Base-by-base conservation (phyloP, 2,329 filamentous ascomycete genomes). In the Nothomitra cinnamomea region DNA sequence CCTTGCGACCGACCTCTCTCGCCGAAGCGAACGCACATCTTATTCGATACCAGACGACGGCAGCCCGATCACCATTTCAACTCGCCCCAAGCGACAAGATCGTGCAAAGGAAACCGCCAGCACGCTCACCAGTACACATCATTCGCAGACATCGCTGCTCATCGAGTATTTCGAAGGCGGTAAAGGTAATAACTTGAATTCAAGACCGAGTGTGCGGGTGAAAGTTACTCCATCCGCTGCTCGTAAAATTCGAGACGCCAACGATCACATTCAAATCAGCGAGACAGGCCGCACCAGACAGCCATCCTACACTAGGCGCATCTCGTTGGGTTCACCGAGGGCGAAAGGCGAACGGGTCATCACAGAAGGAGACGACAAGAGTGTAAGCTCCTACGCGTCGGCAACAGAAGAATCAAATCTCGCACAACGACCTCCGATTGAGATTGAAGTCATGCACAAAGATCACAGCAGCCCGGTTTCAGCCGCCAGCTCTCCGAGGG, bases 151-250 rank as follows among this genome's bases (percentile, higher is more conserved):
- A 38, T 94, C 87, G 54, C 75, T 95, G 59, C 74, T 95, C 61
- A 95, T 95, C 62, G 89, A 95, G 70, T 95, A 94, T 68, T 95
- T 94, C 63, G 89, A 95, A 69, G 85, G 81, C 60, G 80, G 82
- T 58, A 89, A 86, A 66, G 70, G 77, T 54, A 73, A 68, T 62
- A 74, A 69, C 62, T 70, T 73, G 35, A 77, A 80, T 60, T 82
- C 84, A 61, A 82, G 85, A 60, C 88, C 89, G 12, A 94, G 87
- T 65, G 87, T 95, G 53, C 72, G 83, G 60, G 83, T 87, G 53
- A 78, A 82, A 60, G 77, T 95, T 57, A 94, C 87, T 13, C 89
- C 89, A 13, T 87, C 85, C 40, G 75, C 75, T 22, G 71, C 69
- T 59, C 76, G 73, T 65, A 79, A 74, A 63, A 69, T 68, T 62